These are phyloP conservation scores for Arabidopsis arenosa DNA, from an alignment of 345 rosid genomes.

Conservation along the genomic window DNA sequence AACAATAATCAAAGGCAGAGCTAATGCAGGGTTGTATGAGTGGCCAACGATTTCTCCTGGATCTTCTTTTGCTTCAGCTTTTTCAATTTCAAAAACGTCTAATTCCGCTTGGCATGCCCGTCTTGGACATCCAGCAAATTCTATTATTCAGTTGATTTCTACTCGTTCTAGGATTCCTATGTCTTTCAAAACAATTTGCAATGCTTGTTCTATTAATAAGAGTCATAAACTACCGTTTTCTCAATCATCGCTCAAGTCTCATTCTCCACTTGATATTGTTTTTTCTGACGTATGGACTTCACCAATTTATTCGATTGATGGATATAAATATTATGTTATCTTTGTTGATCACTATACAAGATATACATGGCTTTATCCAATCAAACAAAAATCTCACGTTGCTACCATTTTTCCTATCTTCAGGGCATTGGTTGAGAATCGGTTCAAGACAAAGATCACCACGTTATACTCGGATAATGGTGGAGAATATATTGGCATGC, in stretches of 20 bases:
- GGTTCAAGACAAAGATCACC: not conserved
- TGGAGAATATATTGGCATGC: too few relatives aligned
- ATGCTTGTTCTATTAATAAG: not conserved
- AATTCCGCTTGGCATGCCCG: not conserved
- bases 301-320: too few relatives aligned
- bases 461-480: not conserved
- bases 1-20: not conserved
- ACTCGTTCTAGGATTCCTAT: not conserved
- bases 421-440: not conserved
- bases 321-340: too few relatives aligned
- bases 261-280: not conserved
- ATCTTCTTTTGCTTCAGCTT: not conserved
- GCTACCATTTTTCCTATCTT: not conserved
- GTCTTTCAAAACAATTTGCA: not conserved
- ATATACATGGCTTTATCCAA: too few relatives aligned
- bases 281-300: too few relatives aligned
- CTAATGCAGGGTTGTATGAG: slow-evolving; percentile 7
- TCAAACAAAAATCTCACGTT: not conserved
- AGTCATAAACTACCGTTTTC: not conserved
- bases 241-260: not conserved
- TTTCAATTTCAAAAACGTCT: not conserved
- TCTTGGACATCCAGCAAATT: not conserved
- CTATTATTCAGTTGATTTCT: not conserved
- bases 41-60: not conserved
- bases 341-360: too few relatives aligned